Conservation (phyloP, 164 flowering plant species). For the Warburgia ugandensis region DNA sequence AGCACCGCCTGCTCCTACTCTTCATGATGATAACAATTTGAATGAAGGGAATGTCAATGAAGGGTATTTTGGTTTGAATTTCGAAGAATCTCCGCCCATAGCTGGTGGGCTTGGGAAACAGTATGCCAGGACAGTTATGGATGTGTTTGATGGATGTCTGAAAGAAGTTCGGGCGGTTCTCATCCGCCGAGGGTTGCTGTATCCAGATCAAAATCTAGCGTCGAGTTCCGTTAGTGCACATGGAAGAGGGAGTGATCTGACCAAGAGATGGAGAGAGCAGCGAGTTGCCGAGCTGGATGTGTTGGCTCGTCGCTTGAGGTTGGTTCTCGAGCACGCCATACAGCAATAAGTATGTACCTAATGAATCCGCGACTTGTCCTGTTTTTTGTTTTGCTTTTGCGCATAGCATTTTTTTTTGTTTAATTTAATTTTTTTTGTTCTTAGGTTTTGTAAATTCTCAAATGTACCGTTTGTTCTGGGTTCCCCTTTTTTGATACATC, state of each 20-base stretch:
- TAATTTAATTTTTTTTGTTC: too few relatives aligned
- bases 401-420: too few relatives aligned
- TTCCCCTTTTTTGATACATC: too few relatives aligned
- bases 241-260: constrained; percentile 18
- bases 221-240: constrained; percentile 1
- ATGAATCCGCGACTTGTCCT: too few relatives aligned
- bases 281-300: constrained; percentile 45
- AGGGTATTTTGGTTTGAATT: too few relatives aligned
- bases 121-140: constrained; percentile 16
- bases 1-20: background rate
- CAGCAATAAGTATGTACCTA: too few relatives aligned
- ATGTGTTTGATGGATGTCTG: constrained; percentile 20
- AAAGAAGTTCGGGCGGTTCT: constrained; percentile 14
- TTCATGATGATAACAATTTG: constrained; percentile 4
- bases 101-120: constrained; percentile 8
- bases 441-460: too few relatives aligned
- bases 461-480: too few relatives aligned
- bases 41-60: constrained; percentile 8
- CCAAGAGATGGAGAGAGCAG: constrained; percentile 39
- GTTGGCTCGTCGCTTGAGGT: constrained; percentile 43
- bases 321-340: constrained; percentile 38
- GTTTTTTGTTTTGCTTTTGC: too few relatives aligned
- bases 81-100: background rate
- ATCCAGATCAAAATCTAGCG: constrained; percentile 8
- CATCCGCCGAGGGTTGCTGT: constrained; percentile 6